Conservation (phyloP, 2,329 filamentous ascomycete genomes). For the Fusarium succisae region DNA sequence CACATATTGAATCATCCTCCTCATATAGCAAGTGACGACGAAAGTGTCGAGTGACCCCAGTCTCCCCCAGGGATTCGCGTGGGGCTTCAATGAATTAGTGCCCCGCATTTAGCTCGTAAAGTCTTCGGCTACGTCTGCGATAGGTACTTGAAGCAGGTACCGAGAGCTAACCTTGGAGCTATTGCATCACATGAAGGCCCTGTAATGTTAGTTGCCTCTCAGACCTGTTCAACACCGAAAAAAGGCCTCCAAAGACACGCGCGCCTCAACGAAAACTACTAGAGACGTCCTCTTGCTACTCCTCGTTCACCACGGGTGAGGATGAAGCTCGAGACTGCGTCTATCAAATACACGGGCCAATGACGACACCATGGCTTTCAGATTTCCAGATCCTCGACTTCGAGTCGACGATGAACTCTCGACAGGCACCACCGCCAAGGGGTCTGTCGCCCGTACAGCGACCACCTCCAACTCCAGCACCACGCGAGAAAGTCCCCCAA, state of each 20-base stretch:
- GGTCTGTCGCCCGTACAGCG: conserved; percentile 32
- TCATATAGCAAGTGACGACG: not conserved
- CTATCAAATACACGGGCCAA: conserved; percentile 37
- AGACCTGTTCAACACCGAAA: conserved; percentile 18
- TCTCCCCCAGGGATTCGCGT: conserved; percentile 26
- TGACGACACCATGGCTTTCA: conserved; percentile 52
- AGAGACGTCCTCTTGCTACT: conserved; percentile 27
- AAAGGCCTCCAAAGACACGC: conserved; percentile 23
- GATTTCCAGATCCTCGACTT: conserved; percentile 45
- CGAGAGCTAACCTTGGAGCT: conserved; percentile 34
- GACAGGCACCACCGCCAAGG: conserved; percentile 26
- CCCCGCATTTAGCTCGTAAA: conserved; percentile 42
- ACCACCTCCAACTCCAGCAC: conserved; percentile 19
- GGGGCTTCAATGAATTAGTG: conserved; percentile 40
- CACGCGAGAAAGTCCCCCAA: conserved; percentile 34
- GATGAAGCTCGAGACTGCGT: conserved; percentile 39
- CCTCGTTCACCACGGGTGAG: conserved; percentile 30
- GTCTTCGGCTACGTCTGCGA: conserved; percentile 8
- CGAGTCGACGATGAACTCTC: conserved; percentile 43
- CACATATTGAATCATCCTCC: not conserved
- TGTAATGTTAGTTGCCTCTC: conserved; percentile 14
- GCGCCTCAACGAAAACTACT: conserved; percentile 2
- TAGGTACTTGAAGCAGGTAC: conserved; percentile 32
- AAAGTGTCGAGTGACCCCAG: conserved; percentile 22
- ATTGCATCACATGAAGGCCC: conserved; percentile 45